Percentiles rank a stretch among this genome's conserved stretches.
Evolutionary conservation across 2,329 filamentous ascomycete species (phyloP).

Genomic region (Clarireedia hainanense): DNA sequence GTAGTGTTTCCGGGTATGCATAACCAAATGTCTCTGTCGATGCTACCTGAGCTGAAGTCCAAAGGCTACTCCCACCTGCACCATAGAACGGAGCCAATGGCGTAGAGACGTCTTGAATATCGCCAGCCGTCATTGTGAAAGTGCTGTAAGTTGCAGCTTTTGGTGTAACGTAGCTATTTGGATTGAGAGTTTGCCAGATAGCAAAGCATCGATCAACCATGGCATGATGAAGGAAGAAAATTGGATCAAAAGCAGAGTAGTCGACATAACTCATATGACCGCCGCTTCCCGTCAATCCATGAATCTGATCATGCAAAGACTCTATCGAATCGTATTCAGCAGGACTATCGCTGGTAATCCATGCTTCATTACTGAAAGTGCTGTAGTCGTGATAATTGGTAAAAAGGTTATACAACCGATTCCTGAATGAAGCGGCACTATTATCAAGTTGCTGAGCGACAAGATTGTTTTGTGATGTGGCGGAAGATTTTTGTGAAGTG

Average conservation of each 20-base stretch:
- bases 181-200: slow-evolving; percentile 41
- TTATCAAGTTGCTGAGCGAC: slow-evolving; percentile 45
- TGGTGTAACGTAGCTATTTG: slow-evolving; percentile 28
- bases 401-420: slow-evolving; percentile 60
- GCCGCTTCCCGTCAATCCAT: slow-evolving; percentile 46
- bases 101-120: slow-evolving; percentile 21
- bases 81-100: slow-evolving; percentile 31
- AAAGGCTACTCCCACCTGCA: slow-evolving; percentile 39
- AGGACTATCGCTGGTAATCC: slow-evolving; percentile 39
- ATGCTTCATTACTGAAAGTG: slow-evolving; percentile 62
- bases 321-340: slow-evolving; percentile 55
- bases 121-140: slow-evolving; percentile 23
- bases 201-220: slow-evolving; percentile 55
- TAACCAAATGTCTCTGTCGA: slow-evolving; percentile 21
- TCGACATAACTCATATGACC: slow-evolving; percentile 42
- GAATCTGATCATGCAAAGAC: slow-evolving; percentile 55
- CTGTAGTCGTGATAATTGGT: slow-evolving; percentile 61
- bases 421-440: slow-evolving; percentile 46
- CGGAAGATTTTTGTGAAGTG: slow-evolving; percentile 32
- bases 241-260: slow-evolving; percentile 38
- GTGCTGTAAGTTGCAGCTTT: slow-evolving; percentile 28
- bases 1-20: slow-evolving; percentile 29
- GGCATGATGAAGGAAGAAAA: slow-evolving; percentile 44
- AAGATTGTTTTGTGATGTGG: slow-evolving; percentile 50
- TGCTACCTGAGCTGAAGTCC: slow-evolving; percentile 21